Percentiles rank a stretch among this genome's conserved stretches.
Conservation (phyloP, 768 basidiomycete species). For the Calocera viscosa region DNA sequence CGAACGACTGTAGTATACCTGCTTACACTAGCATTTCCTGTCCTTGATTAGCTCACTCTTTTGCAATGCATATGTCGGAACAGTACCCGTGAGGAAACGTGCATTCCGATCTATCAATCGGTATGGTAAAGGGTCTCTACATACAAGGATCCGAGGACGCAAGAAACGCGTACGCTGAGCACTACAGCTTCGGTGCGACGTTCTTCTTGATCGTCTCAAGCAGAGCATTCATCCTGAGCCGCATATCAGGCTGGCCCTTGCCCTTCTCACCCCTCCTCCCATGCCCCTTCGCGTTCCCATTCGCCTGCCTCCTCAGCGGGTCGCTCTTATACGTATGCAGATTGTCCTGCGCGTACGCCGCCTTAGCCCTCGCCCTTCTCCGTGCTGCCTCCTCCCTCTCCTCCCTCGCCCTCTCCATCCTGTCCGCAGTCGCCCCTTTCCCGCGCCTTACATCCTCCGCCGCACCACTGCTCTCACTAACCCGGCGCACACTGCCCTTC, state of each 20-base stretch:
- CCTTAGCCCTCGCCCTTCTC: neutral
- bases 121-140: neutral
- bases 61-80: neutral
- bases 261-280: slow-evolving; percentile 22
- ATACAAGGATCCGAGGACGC: neutral
- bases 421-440: neutral
- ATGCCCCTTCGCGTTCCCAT: neutral
- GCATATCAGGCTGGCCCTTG: slow-evolving; percentile 60
- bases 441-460: neutral
- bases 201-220: slow-evolving; percentile 64
- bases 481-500: neutral
- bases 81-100: neutral
- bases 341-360: slow-evolving; percentile 47
- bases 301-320: slow-evolving; percentile 24
- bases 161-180: neutral
- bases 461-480: neutral
- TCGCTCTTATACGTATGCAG: slow-evolving; percentile 48
- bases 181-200: neutral
- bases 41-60: neutral
- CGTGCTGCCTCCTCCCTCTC: neutral
- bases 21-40: neutral
- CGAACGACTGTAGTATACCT: neutral
- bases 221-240: slow-evolving; percentile 72
- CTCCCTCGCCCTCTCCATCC: neutral
- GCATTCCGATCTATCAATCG: neutral